Evolutionary conservation across 2,329 filamentous ascomycete species (phyloP).

Genomic region (Pyrenophora seminiperda): DNA sequence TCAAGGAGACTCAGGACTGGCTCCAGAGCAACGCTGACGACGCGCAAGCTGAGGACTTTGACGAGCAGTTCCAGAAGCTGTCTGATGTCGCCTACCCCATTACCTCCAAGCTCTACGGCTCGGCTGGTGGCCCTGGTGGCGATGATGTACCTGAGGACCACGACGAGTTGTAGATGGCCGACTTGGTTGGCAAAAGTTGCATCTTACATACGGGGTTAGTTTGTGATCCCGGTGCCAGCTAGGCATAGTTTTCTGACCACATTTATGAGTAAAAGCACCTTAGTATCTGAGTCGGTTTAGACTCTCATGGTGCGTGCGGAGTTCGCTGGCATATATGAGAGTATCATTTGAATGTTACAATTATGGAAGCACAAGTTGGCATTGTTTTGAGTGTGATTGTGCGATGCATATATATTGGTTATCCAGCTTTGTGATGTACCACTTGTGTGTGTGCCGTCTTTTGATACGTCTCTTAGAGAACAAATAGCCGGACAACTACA

Average conservation of each 20-base stretch:
- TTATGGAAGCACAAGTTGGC: conserved; percentile 14
- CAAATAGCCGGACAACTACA: too few species aligned
- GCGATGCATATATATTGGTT: not conserved
- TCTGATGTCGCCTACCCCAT: conserved; percentile 97
- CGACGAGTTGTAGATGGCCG: conserved; percentile 55
- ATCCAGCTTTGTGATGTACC: not conserved
- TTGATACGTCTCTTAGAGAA: too few species aligned
- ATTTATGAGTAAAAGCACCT: conserved; percentile 39
- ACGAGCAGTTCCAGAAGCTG: conserved; percentile 99
- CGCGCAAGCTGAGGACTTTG: conserved; percentile 90
- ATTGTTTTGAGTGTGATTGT: not conserved
- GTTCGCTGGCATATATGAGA: conserved; percentile 23
- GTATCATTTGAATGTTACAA: conserved; percentile 20
- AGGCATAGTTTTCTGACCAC: conserved; percentile 13
- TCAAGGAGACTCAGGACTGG: conserved; percentile 98
- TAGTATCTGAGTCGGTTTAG: conserved; percentile 22
- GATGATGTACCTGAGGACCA: conserved; percentile 62
- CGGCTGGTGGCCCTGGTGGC: conserved; percentile 65
- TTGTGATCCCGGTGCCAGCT: conserved; percentile 27
- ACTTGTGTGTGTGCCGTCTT: not conserved
- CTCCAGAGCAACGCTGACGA: conserved; percentile 90
- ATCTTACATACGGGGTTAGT: conserved; percentile 19
- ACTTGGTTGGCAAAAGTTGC: conserved; percentile 17
- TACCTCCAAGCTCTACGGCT: conserved; percentile 93
- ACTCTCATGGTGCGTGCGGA: conserved; percentile 23